These are phyloP conservation scores for Salisapilia sapeloensis DNA, from an alignment of 352 stramenopile genomes.

Conservation along the genomic window DNA sequence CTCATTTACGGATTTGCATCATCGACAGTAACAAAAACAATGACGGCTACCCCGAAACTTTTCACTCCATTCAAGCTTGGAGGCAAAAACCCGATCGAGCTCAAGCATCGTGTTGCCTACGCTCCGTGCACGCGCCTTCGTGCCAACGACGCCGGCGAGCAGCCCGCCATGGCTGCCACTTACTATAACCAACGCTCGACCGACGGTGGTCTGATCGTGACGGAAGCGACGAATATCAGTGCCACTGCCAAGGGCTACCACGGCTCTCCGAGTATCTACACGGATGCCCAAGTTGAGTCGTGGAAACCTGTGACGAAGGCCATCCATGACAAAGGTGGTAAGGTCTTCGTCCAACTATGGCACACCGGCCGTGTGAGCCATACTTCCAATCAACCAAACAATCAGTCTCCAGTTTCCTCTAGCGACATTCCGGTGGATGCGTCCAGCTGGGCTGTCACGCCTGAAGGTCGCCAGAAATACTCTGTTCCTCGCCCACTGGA, in stretches of 20 bases:
- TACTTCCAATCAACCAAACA: conserved; percentile 29
- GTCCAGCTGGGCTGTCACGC: conserved; percentile 11
- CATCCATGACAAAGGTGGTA: conserved; percentile 59
- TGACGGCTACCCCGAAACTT: conserved; percentile 19
- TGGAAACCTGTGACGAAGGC: conserved; percentile 41
- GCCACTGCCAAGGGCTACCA: conserved; percentile 15
- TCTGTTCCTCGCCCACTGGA: conserved; percentile 43
- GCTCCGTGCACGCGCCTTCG: conserved; percentile 34
- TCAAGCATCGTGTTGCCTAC: conserved; percentile 44
- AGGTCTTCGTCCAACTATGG: conserved; percentile 78
- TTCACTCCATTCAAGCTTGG: conserved; percentile 25
- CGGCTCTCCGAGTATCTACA: conserved; percentile 28
- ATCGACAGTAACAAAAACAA: too few relatives aligned
- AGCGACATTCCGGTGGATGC: conserved; percentile 7
- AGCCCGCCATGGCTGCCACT: conserved; percentile 14
- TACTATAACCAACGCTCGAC: conserved; percentile 59
- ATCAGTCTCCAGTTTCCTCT: conserved; percentile 23
- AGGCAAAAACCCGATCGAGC: conserved; percentile 12
- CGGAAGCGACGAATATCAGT: conserved; percentile 40
- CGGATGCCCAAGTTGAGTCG: conserved; percentile 15
- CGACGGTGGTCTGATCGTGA: conserved; percentile 31
- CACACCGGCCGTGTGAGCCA: conserved; percentile 62
- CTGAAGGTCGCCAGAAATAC: conserved; percentile 13
- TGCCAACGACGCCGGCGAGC: conserved; percentile 13
- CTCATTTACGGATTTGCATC: too few relatives aligned